phyloP scores from a whole-genome alignment of 495 filamentous ascomycete species.

The Xylaria telfairii region DNA sequence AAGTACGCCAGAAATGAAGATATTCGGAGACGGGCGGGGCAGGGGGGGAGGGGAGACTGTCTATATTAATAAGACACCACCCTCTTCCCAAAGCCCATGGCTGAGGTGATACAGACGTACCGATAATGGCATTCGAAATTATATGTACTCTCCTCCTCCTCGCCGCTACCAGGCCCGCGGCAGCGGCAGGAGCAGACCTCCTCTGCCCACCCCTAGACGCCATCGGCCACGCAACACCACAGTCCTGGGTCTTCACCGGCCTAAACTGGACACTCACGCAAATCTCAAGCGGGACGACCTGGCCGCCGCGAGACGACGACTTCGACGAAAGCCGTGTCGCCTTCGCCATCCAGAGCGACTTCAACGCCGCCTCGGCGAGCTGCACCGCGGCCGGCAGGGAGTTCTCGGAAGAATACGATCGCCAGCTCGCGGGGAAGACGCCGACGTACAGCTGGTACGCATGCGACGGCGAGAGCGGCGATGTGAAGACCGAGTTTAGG shows the following conservation, averaged over 20 bases:
- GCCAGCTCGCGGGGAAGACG: slow-evolving; percentile 8
- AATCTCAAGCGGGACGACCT: background rate
- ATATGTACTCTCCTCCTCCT: background rate
- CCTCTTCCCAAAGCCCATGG: background rate
- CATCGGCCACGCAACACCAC: slow-evolving; percentile 9
- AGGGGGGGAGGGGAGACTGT: background rate
- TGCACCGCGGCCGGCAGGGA: slow-evolving; percentile 4
- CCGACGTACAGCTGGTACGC: slow-evolving; percentile 4
- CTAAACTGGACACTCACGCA: slow-evolving; percentile 16
- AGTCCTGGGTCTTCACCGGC: slow-evolving; percentile 7
- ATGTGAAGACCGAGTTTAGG: slow-evolving; percentile 19
- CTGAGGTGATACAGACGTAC: background rate
- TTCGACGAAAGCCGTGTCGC: slow-evolving; percentile 15
- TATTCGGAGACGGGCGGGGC: background rate
- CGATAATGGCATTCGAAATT: background rate
- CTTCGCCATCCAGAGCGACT: background rate
- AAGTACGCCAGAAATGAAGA: background rate
- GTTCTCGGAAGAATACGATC: slow-evolving; percentile 18
- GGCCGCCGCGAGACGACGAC: slow-evolving; percentile 10
- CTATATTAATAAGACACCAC: background rate
- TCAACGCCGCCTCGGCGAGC: background rate
- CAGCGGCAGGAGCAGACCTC: background rate
- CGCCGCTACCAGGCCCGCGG: background rate
- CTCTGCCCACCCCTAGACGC: slow-evolving; percentile 8
- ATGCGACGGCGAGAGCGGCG: background rate